Evolutionary conservation across 78 protist genomes (phyloP), one percentile per base, ranked within the genome.

Genomic region (Creolimax fragrantissima): DNA sequence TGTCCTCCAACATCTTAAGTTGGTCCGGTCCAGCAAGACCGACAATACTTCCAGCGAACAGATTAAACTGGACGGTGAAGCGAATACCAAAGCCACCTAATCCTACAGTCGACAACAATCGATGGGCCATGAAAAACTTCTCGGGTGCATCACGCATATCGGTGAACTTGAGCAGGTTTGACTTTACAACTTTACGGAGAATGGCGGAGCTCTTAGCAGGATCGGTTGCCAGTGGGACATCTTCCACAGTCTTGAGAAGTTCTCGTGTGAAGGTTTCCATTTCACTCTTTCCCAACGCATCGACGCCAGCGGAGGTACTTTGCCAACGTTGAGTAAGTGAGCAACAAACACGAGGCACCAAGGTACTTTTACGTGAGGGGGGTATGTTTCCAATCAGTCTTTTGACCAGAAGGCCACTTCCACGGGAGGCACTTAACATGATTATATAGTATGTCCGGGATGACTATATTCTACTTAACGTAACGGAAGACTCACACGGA

Each of bases 101-200:
- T 11, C 88, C 88, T 58, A 58, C 88, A 24, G 88, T 84, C 11
- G 88, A 11, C 45, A 84, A 24, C 88, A 84, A 32, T 17, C 88
- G 88, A 84, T 84, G 88, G 17, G 88, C 88, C 88, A 84, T 84
- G 17, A 84, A 84, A 32, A 84, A 84, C 45, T 84, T 84, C 45
- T 84, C 88, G 88, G 88, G 88, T 24, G 41, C 45, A 24, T 84
- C 45, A 24, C 45, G 41, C 88, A 84, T 84, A 32, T 84, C 88
- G 47, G 88, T 84, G 17, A 84, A 84, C 45, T 32, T 84, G 11
- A 84, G 88, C 45, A 84, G 17, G 85, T 32, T 32, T 11, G 88
- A 32, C 45, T 84, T 84, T 24, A 37, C 41, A 11, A 84, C 47
- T 24, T 84, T 84, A 42, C 45, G 41, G 35, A 84, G 88, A 37